Base-by-base conservation (phyloP, 192 early-diverging fungal genomes). In the Pecoramyces ruminantium region DNA sequence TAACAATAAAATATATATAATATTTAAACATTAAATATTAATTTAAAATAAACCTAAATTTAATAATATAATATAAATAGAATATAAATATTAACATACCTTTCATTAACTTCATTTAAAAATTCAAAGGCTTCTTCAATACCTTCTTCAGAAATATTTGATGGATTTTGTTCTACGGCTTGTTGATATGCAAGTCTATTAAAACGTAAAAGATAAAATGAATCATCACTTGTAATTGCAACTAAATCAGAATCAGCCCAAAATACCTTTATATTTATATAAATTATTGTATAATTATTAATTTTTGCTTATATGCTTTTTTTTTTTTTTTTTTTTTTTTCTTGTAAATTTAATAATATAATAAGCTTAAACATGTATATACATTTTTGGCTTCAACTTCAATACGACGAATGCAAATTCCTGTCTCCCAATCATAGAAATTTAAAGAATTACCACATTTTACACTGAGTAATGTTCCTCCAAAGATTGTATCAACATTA, bases 391-490 rank as follows among this genome's bases (percentile, higher is more conserved):
- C 90, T 9, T 94, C 93, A 18, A 96, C 95, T 80, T 98, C 98
- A 79, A 99, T 96, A 77, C 96, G 92, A 38, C 98, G 95, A 29
- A 97, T 95, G 51, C 93, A 86, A 8, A 88, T 85, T 40, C 96
- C 96, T 28, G 93, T 94, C 78, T 98, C 96, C 98, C 98, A 99
- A 87, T 99, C 98, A 81, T 97, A 97, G 77, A 99, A 94, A 85
- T 94, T 96, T 78, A 99, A 86, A 21, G 89, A 88, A 82, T 91
- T 91, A 80, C 92, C 91, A 18, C 88, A 84, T 78, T 93, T 88
- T 77, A 98, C 92, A 80, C 96, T 95, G 25, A 99, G 90, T 80
- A 98, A 87, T 28, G 93, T 90, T 29, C 98, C 98, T 28, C 97
- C 97, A 86, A 88, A 97, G 80, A 99, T 97, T 78, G 94, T 95